Conservation (phyloP, 306 rosid species). For the Delonix regia region DNA sequence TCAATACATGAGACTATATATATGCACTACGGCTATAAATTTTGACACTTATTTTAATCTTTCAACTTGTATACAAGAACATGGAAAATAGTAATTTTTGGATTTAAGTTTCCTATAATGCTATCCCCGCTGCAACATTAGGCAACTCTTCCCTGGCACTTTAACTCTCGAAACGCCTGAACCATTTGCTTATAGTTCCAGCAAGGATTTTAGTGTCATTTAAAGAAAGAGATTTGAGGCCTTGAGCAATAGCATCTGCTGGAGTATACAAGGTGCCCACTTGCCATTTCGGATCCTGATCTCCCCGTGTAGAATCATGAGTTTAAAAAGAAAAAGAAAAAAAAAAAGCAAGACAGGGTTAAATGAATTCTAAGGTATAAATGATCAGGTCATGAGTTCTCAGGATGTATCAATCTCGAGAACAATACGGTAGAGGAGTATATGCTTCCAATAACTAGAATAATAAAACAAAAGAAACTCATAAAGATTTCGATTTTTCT, state of each 20-base stretch:
- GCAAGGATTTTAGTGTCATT: slow-evolving; percentile 67
- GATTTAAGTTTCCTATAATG: neutral
- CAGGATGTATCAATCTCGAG: neutral
- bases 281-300: slow-evolving; percentile 92
- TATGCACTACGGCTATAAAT: neutral
- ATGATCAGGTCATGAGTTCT: neutral
- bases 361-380: neutral
- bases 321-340: neutral
- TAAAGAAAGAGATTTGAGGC: slow-evolving; percentile 68
- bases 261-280: slow-evolving; percentile 85
- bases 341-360: neutral
- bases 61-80: neutral
- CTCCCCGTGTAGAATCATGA: slow-evolving; percentile 20
- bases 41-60: neutral
- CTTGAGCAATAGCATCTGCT: slow-evolving; percentile 90
- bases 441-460: neutral
- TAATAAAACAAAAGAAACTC: neutral
- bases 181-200: slow-evolving; percentile 70
- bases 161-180: slow-evolving; percentile 63
- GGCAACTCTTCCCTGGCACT: slow-evolving; percentile 18
- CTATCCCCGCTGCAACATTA: neutral
- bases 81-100: slow-evolving; percentile 9
- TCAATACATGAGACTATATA: neutral
- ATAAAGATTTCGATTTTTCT: neutral
- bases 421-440: neutral